These are phyloP conservation scores for Yamadazyma sp. DNA, from an alignment of 1,139 yeast genomes.

Conservation along the genomic window DNA sequence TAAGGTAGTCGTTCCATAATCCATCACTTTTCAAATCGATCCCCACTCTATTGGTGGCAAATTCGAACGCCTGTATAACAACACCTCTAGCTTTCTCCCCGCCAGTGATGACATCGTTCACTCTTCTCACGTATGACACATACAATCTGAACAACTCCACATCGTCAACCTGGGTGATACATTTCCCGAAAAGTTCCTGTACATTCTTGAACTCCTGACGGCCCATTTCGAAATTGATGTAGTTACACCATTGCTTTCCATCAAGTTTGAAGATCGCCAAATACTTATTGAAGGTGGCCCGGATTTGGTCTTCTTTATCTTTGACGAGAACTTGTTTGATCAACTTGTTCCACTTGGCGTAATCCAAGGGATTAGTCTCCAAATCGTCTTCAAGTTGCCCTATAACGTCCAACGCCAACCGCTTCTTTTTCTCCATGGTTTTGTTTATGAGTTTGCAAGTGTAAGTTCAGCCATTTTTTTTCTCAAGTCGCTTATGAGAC, in stretches of 20 bases:
- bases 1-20: slow-evolving; percentile 82
- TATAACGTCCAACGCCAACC: slow-evolving; percentile 46
- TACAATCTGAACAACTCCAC: slow-evolving; percentile 74
- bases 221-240: slow-evolving; percentile 66
- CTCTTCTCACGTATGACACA: slow-evolving; percentile 75
- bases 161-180: slow-evolving; percentile 58
- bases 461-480: no score
- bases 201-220: slow-evolving; percentile 70
- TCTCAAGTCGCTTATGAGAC: neutral
- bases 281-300: slow-evolving; percentile 60
- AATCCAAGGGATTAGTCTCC: slow-evolving; percentile 56
- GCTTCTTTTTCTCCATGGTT: slow-evolving; percentile 24
- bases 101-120: slow-evolving; percentile 76
- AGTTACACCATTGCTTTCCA: slow-evolving; percentile 71
- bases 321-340: slow-evolving; percentile 54
- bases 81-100: slow-evolving; percentile 80
- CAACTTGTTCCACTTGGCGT: slow-evolving; percentile 56
- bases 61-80: slow-evolving; percentile 81
- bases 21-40: slow-evolving; percentile 70
- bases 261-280: slow-evolving; percentile 64
- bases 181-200: slow-evolving; percentile 61
- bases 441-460: neutral
- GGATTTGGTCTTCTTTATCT: slow-evolving; percentile 64
- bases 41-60: slow-evolving; percentile 77
- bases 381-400: slow-evolving; percentile 63